Evolutionary conservation across 2,329 filamentous ascomycete genomes (phyloP).

Genomic region (Cryoendolithus antarcticus): DNA sequence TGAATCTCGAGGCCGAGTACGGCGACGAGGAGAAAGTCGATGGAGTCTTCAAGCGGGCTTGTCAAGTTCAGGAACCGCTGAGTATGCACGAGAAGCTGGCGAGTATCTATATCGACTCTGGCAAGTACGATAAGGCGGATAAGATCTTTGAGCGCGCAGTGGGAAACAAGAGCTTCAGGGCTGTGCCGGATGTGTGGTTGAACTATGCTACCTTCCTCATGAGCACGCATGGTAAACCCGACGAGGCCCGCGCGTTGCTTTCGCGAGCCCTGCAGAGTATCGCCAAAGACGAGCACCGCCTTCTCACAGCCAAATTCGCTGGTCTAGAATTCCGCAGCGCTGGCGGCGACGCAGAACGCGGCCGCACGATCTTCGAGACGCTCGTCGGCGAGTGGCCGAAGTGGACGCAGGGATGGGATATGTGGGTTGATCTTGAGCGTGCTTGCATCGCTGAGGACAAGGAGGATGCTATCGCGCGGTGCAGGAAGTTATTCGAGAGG

Average conservation of each 20-base stretch:
- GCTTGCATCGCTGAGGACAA: conserved; percentile 19
- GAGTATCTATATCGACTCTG: conserved; percentile 89
- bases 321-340: conserved; percentile 80
- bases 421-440: conserved; percentile 72
- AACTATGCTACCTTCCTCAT: conserved; percentile 94
- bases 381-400: conserved; percentile 76
- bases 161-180: conserved; percentile 72
- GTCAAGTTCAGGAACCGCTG: conserved; percentile 83
- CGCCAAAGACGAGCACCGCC: conserved; percentile 54
- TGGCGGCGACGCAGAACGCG: conserved; percentile 75
- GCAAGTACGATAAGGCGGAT: conserved; percentile 77
- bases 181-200: conserved; percentile 69
- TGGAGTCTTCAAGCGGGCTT: conserved; percentile 79
- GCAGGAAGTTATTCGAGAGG: conserved; percentile 57
- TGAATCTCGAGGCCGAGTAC: conserved; percentile 89
- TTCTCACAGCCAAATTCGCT: conserved; percentile 75
- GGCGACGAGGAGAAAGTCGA: conserved; percentile 65
- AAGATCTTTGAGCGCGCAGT: conserved; percentile 72
- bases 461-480: conserved; percentile 42
- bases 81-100: conserved; percentile 81
- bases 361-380: conserved; percentile 86
- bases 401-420: conserved; percentile 84
- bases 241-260: conserved; percentile 66
- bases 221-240: conserved; percentile 55
- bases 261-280: conserved; percentile 77